Base-by-base conservation (phyloP, 805 yeast genomes). In the Pichia paraexigua region DNA sequence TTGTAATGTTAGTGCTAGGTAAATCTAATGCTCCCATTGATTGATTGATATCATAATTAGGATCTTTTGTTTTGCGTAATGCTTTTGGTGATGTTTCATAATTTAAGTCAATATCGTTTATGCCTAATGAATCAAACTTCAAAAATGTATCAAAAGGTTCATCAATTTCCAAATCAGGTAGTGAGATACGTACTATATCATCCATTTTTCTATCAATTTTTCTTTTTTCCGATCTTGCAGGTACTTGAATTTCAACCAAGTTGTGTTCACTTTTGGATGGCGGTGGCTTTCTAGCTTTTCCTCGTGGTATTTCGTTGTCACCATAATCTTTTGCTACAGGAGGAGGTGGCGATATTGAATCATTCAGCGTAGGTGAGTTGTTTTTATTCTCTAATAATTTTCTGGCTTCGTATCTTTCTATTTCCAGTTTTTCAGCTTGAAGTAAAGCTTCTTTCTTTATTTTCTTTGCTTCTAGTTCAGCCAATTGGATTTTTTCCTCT, bases 391-490 rank as follows among this genome's bases (percentile, higher is more conserved):
- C 44, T 9, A 35, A 41, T 30, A 45, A 17, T n/a, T 46, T 47
- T 17, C 30, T 35, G 21, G 27, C 44, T 21, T 44, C 45, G 7
- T 37, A 15, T 17, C 32, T 40, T 46, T 52, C 55, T 6, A 18
- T 12, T 37, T 41, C 50, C 13, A 51, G 18, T 27, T 24, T 51
- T 47, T 47, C 40, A 32, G 24, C 42, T 18, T 51, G 28, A 18
- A 30, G 15, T 28, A 41, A 24, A 1, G 52, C 50, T 12, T 53
- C 56, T 11, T 49, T 40, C 45, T 52, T 51, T 12, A 62, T 51
- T 15, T 53, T 53, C 13, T 57, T 53, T 8, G 67, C 68, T 42
- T 64, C 65, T 39, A 43, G 35, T 53, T 66, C 63, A 0, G 69
- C 68, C 5, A 48, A 50, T n/a, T 51, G 40, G 24, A 67, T 66